phyloP scores from a whole-genome alignment of 2,329 filamentous ascomycete species.

The Aspergillus transmontanensis region DNA sequence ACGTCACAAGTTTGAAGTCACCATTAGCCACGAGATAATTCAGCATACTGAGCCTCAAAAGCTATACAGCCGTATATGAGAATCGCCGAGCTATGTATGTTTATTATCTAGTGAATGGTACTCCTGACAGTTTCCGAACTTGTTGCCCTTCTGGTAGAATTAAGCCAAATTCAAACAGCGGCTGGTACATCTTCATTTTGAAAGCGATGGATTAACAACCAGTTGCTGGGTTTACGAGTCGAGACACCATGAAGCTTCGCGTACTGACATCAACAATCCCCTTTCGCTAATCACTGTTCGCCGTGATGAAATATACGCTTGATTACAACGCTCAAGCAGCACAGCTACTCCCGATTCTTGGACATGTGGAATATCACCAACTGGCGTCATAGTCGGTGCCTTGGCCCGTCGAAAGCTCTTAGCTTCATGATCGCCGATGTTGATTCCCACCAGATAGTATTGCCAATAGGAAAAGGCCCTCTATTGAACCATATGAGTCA shows the following conservation, averaged over 20 bases:
- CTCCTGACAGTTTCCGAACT: neutral
- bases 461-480: neutral
- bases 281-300: neutral
- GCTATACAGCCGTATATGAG: neutral
- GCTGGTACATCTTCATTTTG: neutral
- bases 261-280: neutral
- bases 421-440: neutral
- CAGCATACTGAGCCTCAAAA: neutral
- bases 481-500: neutral
- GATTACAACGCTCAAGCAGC: neutral
- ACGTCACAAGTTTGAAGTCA: neutral
- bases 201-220: neutral
- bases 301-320: neutral
- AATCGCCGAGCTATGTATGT: neutral
- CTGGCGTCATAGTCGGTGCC: neutral
- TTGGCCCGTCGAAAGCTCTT: neutral
- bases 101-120: neutral
- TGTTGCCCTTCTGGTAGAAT: neutral
- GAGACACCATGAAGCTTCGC: neutral
- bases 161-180: neutral
- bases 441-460: neutral
- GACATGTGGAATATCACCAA: neutral
- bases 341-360: too few relatives aligned
- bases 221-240: neutral
- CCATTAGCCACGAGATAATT: neutral